Percentiles rank a stretch among this genome's conserved stretches.
Conservation (phyloP, 306 rosid species). For the Trifolium subterraneum region DNA sequence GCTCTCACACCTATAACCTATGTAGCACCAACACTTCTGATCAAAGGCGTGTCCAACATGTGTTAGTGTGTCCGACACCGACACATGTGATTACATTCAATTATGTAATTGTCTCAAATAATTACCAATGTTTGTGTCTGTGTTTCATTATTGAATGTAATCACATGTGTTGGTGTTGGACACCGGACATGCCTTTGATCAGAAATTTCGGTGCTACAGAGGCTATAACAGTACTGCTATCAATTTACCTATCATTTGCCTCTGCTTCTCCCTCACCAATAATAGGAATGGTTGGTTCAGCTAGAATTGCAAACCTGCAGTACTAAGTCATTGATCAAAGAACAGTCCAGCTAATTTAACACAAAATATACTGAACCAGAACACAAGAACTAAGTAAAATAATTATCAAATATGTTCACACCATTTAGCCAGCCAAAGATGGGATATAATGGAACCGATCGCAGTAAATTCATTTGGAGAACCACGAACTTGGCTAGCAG, state of each 20-base stretch:
- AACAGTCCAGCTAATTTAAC: slow-evolving; percentile 38
- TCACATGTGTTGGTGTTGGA: no score
- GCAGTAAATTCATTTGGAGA: slow-evolving; percentile 99
- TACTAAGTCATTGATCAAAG: slow-evolving; percentile 49
- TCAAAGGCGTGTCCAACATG: no score
- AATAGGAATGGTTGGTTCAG: slow-evolving; percentile 97
- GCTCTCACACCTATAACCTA: slow-evolving; percentile 35
- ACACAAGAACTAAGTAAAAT: slow-evolving; percentile 19
- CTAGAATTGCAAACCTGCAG: slow-evolving; percentile 90
- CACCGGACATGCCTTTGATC: no score
- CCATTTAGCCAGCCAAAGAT: slow-evolving; percentile 97
- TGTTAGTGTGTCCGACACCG: no score
- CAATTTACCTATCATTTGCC: slow-evolving; percentile 91
- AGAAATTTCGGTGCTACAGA: no score
- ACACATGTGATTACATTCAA: no score
- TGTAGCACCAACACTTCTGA: no score
- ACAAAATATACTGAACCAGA: slow-evolving; percentile 21
- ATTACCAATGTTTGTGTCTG: no score
- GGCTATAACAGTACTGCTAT: slow-evolving; percentile 34
- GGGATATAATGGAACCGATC: slow-evolving; percentile 90
- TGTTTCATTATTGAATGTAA: no score
- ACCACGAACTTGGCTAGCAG: slow-evolving; percentile 99
- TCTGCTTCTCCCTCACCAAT: slow-evolving; percentile 96
- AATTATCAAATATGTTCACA: slow-evolving; percentile 43
- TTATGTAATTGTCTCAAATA: no score